A percentile compares a stretch with the other conserved stretches of the same genome.
Evolutionary conservation across 2,329 filamentous ascomycete species (phyloP).

Genomic region (Metarhizium guizhouense): DNA sequence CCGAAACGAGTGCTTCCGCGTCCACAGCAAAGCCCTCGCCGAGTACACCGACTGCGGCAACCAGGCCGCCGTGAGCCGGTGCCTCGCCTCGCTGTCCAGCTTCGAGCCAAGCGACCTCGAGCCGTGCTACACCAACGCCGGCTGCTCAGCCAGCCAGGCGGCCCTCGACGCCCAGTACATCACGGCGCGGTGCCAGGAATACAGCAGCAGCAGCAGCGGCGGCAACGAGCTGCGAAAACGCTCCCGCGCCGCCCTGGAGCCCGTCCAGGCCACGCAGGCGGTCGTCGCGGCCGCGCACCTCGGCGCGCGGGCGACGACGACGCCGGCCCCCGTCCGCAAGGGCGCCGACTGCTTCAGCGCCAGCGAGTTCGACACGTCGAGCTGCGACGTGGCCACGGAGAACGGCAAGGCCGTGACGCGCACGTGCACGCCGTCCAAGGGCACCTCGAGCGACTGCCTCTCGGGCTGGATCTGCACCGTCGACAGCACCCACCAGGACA

Average conservation of each 20-base stretch:
- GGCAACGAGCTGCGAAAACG: conserved; percentile 21
- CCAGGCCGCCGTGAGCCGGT: conserved; percentile 30
- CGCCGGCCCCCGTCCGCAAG: conserved; percentile 8
- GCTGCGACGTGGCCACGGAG: conserved; percentile 31
- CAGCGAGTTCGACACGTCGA: conserved; percentile 22
- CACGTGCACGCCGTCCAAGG: conserved; percentile 29
- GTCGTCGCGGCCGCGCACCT: conserved; percentile 1
- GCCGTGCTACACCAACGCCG: conserved; percentile 25
- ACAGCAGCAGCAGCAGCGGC: neutral
- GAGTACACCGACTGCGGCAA: conserved; percentile 32
- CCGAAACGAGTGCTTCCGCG: conserved; percentile 29
- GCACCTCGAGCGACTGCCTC: conserved; percentile 30
- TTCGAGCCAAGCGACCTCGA: conserved; percentile 26
- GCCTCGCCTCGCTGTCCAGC: conserved; percentile 27
- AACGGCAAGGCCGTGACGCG: conserved; percentile 24
- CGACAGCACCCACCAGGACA: conserved; percentile 24
- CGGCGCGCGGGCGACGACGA: conserved; percentile 9
- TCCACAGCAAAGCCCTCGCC: conserved; percentile 29
- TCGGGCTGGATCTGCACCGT: conserved; percentile 34
- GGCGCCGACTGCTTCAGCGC: conserved; percentile 28
- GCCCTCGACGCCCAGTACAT: conserved; percentile 18
- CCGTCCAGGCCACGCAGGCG: neutral
- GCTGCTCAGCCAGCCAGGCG: conserved; percentile 25
- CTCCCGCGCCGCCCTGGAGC: conserved; percentile 10
- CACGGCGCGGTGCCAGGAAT: conserved; percentile 23